phyloP scores from a whole-genome alignment of 306 rosid genomes.

The Delonix regia region DNA sequence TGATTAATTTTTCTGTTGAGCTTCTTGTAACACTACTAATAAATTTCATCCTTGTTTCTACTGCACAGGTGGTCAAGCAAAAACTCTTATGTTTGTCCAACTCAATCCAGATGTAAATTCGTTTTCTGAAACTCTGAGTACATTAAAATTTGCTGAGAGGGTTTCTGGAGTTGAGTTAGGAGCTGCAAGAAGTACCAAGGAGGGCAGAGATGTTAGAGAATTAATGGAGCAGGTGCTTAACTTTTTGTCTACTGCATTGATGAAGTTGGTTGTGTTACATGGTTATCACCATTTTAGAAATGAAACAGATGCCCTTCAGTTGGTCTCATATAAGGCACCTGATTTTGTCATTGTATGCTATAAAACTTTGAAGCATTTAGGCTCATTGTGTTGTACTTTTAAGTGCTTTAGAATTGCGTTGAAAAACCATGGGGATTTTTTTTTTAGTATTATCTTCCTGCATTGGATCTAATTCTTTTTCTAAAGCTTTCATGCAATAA shows the following conservation, averaged over 20 bases:
- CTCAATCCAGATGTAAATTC: constrained; percentile 80
- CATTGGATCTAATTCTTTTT: neutral
- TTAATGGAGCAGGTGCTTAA: constrained; percentile 76
- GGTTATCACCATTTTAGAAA: constrained; percentile 4
- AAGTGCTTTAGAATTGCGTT: neutral
- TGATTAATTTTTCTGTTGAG: neutral
- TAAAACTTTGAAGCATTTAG: neutral
- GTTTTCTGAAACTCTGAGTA: constrained; percentile 73
- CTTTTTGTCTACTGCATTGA: constrained; percentile 5
- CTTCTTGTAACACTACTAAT: neutral
- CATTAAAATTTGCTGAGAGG: constrained; percentile 95
- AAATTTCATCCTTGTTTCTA: constrained; percentile 19
- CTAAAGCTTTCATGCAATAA: neutral
- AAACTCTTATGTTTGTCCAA: constrained; percentile 94
- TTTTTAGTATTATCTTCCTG: too few species aligned
- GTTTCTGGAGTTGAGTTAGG: constrained; percentile 92
- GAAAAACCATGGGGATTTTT: neutral
- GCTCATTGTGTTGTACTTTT: neutral
- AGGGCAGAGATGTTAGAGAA: constrained; percentile 73
- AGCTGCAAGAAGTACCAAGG: constrained; percentile 82
- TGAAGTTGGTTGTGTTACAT: constrained; percentile 14
- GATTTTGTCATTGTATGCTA: neutral
- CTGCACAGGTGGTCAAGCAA: constrained; percentile 86
- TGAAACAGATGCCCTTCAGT: neutral
- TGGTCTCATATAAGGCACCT: neutral